These are phyloP conservation scores for Kregervanrija delftensis DNA, from an alignment of 805 yeast genomes.

Conservation along the genomic window DNA sequence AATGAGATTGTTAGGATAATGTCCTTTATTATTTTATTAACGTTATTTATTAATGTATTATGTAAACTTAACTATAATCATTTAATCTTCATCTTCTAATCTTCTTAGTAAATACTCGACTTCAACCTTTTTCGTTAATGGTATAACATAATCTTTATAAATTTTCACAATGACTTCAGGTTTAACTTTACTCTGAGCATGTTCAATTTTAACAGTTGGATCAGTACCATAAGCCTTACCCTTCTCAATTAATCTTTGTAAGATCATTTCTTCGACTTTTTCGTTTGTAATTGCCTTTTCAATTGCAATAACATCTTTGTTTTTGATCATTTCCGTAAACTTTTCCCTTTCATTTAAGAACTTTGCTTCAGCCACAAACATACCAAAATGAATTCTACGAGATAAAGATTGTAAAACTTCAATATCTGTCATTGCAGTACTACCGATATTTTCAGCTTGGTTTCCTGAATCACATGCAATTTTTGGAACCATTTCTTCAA, in stretches of 20 bases:
- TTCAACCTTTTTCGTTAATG: slow-evolving; percentile 92
- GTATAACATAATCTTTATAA: slow-evolving; percentile 84
- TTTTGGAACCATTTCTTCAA: slow-evolving; percentile 66
- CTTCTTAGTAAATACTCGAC: slow-evolving; percentile 84
- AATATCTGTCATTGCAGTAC: slow-evolving; percentile 78
- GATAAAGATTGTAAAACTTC: slow-evolving; percentile 83
- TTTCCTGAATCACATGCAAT: slow-evolving; percentile 63
- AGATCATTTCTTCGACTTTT: slow-evolving; percentile 79
- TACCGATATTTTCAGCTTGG: slow-evolving; percentile 80
- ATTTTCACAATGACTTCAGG: slow-evolving; percentile 78
- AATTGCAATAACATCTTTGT: slow-evolving; percentile 63
- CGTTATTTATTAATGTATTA: too few species aligned
- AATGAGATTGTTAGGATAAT: slow-evolving; percentile 51
- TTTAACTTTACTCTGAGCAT: slow-evolving; percentile 63
- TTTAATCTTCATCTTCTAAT: slow-evolving; percentile 45
- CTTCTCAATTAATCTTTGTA: slow-evolving; percentile 70
- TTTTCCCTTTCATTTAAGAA: slow-evolving; percentile 59
- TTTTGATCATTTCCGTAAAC: slow-evolving; percentile 59
- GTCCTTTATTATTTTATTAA: too few species aligned
- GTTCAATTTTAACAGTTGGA: slow-evolving; percentile 69
- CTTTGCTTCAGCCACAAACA: slow-evolving; percentile 95
- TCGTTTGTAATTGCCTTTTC: slow-evolving; percentile 78
- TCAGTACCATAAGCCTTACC: slow-evolving; percentile 85
- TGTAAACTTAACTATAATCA: too few species aligned
- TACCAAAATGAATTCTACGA: slow-evolving; percentile 92